Base-by-base conservation (phyloP, 805 yeast genomes). In the Ogataea naganishii region DNA sequence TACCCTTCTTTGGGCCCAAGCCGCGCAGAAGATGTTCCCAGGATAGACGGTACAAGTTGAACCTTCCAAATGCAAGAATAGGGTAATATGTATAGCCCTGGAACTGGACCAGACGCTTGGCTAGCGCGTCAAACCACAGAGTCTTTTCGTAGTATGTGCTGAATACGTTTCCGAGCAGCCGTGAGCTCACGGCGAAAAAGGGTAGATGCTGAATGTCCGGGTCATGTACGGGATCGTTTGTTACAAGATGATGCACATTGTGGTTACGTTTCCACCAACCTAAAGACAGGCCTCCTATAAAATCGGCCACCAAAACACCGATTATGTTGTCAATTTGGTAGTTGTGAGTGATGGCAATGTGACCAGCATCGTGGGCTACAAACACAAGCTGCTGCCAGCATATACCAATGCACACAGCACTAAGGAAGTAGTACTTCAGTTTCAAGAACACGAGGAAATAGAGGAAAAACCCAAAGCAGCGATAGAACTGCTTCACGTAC, bases 201-300 rank as follows among this genome's bases (percentile, higher is more conserved):
- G 96, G 96, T 39, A 85, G 53, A 56, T 85, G 95, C 55, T 85
- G 96, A 49, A 85, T 86, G 56, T 85, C 96, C 0, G 96, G 96
- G 46, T 85, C 96, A 49, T 86, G 95, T 2, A 80, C 80, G 0
- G 96, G 95, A 48, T 85, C 95, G 53, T 85, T 85, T n/a, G 95
- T 81, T 32, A 85, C 68, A 30, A 85, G 58, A 51, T 85, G 96
- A 54, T 85, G 96, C n/a, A 85, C 94, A 50, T 85, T 85, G 56
- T 85, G 96, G 53, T 82, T 85, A 30, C 88, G 65, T 44, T 85
- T 86, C 96, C 96, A 85, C 96, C 96, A 85, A 2, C 95, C 94
- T 14, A 84, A 49, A 26, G 94, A 81, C 24, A 85, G 62, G 0
- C 96, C 96, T n/a, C 96, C 96, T 30, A 75, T 55, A 62, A 67